Evolutionary conservation across 1,284 basidiomycete genomes (phyloP), one percentile per base, ranked within the genome.

Genomic region (Malassezia sympodialis): DNA sequence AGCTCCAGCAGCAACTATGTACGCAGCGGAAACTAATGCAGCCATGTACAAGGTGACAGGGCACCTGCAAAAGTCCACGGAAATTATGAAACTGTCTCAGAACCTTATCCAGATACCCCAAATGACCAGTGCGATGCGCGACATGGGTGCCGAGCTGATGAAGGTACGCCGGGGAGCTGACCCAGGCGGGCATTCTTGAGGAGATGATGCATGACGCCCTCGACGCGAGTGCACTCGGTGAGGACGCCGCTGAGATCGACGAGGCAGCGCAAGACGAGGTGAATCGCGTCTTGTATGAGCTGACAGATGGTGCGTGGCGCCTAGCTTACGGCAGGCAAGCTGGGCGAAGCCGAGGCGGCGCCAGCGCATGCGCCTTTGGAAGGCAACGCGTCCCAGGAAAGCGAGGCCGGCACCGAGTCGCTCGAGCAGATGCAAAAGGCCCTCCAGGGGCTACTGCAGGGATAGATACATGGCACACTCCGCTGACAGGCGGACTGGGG

Each of bases 61-160:
- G 8, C 84, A 89, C 21, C 79, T 99, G 65, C 90, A 96, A 77
- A 96, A 91, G 77, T 93, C 89, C 10, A 91, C 93, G 1, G 93
- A 98, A 77, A 96, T 98, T 61, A 98, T 99, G 93, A 98, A 88
- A 78, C 80, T 91, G 30, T 93, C 91, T 4, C 98, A 96, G 76
- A 79, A 85, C 44, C 81, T 98, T 42, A 80, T 98, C 68, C 90
- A 85, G 72, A 79, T 98, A 31, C 94, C 94, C 15, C 88, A 98
- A 75, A 83, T 98, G 51, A 87, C 84, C 73, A 85, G 84, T 62
- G 82, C 83, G 0, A 98, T 99, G 94, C 82, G 90, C 27, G 87
- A 96, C 71, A 93, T 98, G 90, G 88, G 86, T 67, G 88, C 90
- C 83, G 93, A 98, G 76, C 96, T 98, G 90, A 96, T 88, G 63